Base-by-base conservation (phyloP, 1,139 yeast genomes). In the Sugiyamaella pinicola region DNA sequence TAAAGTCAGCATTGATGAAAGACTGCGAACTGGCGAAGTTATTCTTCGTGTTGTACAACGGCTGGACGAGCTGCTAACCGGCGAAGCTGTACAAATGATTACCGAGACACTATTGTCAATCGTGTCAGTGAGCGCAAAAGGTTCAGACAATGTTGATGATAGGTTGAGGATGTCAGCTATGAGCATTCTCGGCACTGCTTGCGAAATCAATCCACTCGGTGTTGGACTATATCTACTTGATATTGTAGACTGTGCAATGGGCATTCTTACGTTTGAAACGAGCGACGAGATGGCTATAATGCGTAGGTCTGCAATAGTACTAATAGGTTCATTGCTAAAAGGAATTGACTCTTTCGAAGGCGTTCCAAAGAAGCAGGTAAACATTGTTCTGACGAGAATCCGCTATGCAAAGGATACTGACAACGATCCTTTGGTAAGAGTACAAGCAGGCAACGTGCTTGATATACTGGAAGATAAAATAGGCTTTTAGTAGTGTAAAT, bases 101-200 rank as follows among this genome's bases (percentile, higher is more conserved):
- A 65, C 73, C 13, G 63, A 68, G 19, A 61, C 74, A 0, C 68
- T 79, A 38, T 61, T 84, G 3, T 49, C 65, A 1, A 62, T 78
- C 42, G 74, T 80, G 1, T 65, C 80, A 48, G 69, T 74, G 17
- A 68, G 73, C 2, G 64, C 18, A 3, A 28, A 29, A n/a, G n/a
- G 15, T 6, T n/a, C 19, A 3, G 39, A 29, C 17, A 15, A 21
- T 8, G 66, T 34, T 0, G 96, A 89, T 60, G 74, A 77, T 53
- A 76, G 84, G 42, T 62, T 89, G 40, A 75, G 97, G 60, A 85
- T 89, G 86, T 90, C 97, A 0, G 82, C 96, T 0, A 78, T 90
- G 82, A 87, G 96, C 0, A 68, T 93, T 13, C 69, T 91, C 17
- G 96, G 96, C 18, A 53, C 59, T 1, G 54, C 86, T 31, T 80